phyloP scores from a whole-genome alignment of 768 basidiomycete species.

The Phaffia tasmanica region DNA sequence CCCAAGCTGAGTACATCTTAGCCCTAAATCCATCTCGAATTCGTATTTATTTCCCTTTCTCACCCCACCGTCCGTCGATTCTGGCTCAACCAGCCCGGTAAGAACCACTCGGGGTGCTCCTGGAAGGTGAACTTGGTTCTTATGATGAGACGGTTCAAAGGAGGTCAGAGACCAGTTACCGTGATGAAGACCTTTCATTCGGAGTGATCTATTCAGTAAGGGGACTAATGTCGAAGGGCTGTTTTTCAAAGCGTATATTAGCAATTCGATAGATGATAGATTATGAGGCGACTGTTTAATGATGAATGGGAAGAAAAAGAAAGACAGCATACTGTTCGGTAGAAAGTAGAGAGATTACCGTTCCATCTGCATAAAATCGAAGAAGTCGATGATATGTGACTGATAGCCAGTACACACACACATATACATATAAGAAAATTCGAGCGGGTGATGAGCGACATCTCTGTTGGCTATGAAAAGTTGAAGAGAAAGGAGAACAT shows the following conservation, averaged over 20 bases:
- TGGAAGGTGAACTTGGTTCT: neutral
- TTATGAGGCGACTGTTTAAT: neutral
- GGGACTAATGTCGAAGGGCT: slow-evolving; percentile 20
- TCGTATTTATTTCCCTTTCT: slow-evolving; percentile 11
- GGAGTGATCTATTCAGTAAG: slow-evolving; percentile 5
- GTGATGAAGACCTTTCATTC: slow-evolving; percentile 23
- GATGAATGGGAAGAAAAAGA: neutral
- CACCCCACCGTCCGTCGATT: neutral
- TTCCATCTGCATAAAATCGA: slow-evolving; percentile 17
- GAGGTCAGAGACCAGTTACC: slow-evolving; percentile 7
- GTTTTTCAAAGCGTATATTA: neutral
- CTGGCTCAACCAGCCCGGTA: slow-evolving; percentile 11
- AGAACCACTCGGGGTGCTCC: slow-evolving; percentile 4
- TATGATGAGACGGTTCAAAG: neutral
- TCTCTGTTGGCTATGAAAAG: too few species aligned
- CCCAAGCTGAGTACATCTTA: slow-evolving; percentile 10
- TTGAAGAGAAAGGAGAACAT: too few species aligned
- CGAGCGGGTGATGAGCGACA: too few species aligned
- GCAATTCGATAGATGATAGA: neutral
- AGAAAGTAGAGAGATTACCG: slow-evolving; percentile 13
- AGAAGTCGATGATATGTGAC: slow-evolving; percentile 22
- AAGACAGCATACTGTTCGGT: slow-evolving; percentile 14
- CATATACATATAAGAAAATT: too few species aligned
- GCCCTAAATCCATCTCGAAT: slow-evolving; percentile 18
- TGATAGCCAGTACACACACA: neutral